Evolutionary conservation across 441 rosid species (phyloP), one percentile per base, ranked within the genome.

Genomic region (Mallotus japonicus): DNA sequence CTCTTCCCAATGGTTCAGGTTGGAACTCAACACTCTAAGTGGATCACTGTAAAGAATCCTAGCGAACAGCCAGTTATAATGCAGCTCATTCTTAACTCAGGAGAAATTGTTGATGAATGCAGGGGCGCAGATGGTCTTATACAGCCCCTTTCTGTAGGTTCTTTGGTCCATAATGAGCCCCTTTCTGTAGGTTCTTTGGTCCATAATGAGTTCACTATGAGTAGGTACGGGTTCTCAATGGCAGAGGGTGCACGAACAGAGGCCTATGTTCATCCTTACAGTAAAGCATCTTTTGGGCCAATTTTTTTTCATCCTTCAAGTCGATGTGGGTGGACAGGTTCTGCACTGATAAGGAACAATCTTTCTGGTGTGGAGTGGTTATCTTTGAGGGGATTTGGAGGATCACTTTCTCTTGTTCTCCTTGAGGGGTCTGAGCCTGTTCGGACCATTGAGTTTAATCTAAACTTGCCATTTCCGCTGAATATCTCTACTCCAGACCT

Each of bases 361-460:
- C 90, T 90, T 44, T 86, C 93, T 64, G 92, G 90, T 72, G 92
- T 94, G 68, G 97, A 90, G 77, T 89, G 95, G 95, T 69, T 89
- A 58, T 81, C 97, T 73, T 78, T 90, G 82, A 77, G 72, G 76
- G 96, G 96, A 78, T 67, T 70, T 62, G 93, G 96, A 63, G 92
- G 88, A 19, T 85, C 84, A 4, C 76, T 75, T 79, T 86, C 92
- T 42, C 78, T 90, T 51, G 83, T 75, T 47, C 72, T 90, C 73
- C 62, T 85, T 24, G 93, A 89, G 67, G 87, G 82, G 71, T 85
- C 90, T 17, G 83, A 83, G 62, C 90, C 87, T 62, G 76, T 88
- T 60, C 81, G 78, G 55, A 83, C 66, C 62, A 69, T 92, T 78
- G 93, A 88, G 73, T 91, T 89, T 75, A 73, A 78, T 59, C 80